Evolutionary conservation across 2,329 filamentous ascomycete genomes (phyloP), one percentile per base, ranked within the genome.

Genomic region (Ophiocordyceps sinensis): DNA sequence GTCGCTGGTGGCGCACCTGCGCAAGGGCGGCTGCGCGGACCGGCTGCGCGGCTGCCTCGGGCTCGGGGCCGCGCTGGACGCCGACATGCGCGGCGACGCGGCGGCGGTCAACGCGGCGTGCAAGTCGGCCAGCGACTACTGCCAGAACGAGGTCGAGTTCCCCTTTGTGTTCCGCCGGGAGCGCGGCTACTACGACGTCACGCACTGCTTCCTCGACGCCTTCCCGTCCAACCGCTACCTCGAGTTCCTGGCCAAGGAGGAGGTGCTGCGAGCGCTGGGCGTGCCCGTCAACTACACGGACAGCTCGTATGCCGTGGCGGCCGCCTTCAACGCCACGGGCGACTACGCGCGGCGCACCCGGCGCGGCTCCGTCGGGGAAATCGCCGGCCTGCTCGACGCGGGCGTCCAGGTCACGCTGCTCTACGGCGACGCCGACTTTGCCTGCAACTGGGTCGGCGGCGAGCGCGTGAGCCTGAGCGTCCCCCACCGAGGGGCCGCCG

Each of bases 351-450:
- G 39, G 14, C 23, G 34, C 3, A 40, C 26, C 21, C 59, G 68
- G 64, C 36, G 70, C 66, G 14, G 52, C 55, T 45, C 64, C 66
- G 42, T 68, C 63, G 26, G 59, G 47, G 65, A 73, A 43, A 63
- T 83, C 2, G 76, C 75, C 38, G 62, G 68, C 28, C 68, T 83
- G 26, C 64, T 84, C 39, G 66, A 74, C 32, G 66, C 62, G 1
- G 79, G 77, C 26, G 71, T 85, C 36, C 77, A 76, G 30, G 75
- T 91, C 10, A 78, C 80, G 10, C 63, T 89, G 47, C 71, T 86
- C 49, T 85, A 88, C 56, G 74, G 73, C 19, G 73, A 77, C 51
- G 59, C 71, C 43, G 73, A 78, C 54, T 77, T 71, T 50, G 68
- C 72, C 41, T 78, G 73, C 55, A 77, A 76, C 54, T 78, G 79